A percentile compares a stretch with the other conserved stretches of the same genome.
Evolutionary conservation across 1,284 basidiomycete genomes (phyloP).

Genomic region (Ustilago trichophora): DNA sequence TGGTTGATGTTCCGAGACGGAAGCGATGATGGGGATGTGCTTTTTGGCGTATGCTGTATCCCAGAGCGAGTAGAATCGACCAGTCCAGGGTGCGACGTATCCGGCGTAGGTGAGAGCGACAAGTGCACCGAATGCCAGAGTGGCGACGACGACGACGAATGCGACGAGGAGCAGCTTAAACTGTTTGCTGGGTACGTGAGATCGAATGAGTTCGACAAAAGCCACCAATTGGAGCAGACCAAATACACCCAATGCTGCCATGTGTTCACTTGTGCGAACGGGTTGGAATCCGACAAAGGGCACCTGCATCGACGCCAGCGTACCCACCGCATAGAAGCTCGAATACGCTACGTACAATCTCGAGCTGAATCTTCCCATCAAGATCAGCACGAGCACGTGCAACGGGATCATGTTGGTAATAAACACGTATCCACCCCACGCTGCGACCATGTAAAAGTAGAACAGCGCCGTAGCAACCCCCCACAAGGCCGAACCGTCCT

Average conservation of each 20-base stretch:
- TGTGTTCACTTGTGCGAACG: constrained; percentile 96
- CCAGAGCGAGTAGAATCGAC: constrained; percentile 99
- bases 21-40: constrained; percentile 97
- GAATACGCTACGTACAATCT: constrained; percentile 95
- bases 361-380: constrained; percentile 96
- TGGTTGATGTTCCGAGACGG: constrained; percentile 99
- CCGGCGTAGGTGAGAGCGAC: constrained; percentile 86
- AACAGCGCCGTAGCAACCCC: constrained; percentile 91
- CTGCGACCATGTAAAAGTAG: constrained; percentile 99
- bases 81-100: constrained; percentile 98
- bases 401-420: constrained; percentile 99
- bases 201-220: constrained; percentile 87
- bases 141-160: constrained; percentile 76
- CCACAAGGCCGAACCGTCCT: constrained; percentile 89
- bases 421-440: constrained; percentile 99
- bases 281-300: constrained; percentile 99
- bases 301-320: constrained; percentile 97
- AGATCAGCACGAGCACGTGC: constrained; percentile 87
- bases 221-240: constrained; percentile 96
- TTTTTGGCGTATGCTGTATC: constrained; percentile 98
- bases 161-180: constrained; percentile 77
- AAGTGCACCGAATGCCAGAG: constrained; percentile 70
- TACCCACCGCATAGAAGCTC: constrained; percentile 97
- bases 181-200: constrained; percentile 89
- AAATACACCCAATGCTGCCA: constrained; percentile 97